Evolutionary conservation across 2,329 filamentous ascomycete species (phyloP), one percentile per base, ranked within the genome.

Genomic region (Aspergillus sp.): DNA sequence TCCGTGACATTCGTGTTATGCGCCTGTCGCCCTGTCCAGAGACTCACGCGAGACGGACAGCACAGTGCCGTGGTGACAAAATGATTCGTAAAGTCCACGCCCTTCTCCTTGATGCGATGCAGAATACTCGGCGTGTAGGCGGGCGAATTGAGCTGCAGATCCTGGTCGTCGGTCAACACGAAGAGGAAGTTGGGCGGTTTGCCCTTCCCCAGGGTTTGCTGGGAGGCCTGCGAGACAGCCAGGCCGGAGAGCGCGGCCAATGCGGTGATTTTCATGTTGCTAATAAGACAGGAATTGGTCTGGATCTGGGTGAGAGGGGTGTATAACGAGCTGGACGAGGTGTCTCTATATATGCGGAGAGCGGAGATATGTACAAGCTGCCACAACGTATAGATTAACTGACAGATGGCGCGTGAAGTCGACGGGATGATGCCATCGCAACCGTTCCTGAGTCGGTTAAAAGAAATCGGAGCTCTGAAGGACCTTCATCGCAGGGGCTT

Each of bases 1-100:
- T 84, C 81, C 0, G 88, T 90, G 1, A 90, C 86, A 64, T 90
- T 90, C 0, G 87, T 90, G 63, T 90, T 90, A 65, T 91, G 88
- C 0, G 87, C 85, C 6, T 85, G 81, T 67, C 84, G 85, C 0
- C 88, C 88, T 0, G 87, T 90, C 82, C 82, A 85, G 1, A 90
- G 72, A 14, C 82, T 85, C 2, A 88, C 88, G 2, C 88, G 79
- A 0, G 87, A 86, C 0, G 88, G 88, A 64, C 88, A 91, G 71
- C 88, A 90, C 0, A 89, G 71, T 0, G 88, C 80, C 0, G 86
- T 85, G 0, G 88, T 90, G 64, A 86, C 88, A 58, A 85, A 90
- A 66, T 91, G 88, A 45, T 83, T 84, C 50, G 76, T 75, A 62
- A 84, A 90, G 1, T 79, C 80, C 0, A 85, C 87, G 0, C 87